Conservation (phyloP, 164 flowering plant genomes). For the Cinnamomum chago region DNA sequence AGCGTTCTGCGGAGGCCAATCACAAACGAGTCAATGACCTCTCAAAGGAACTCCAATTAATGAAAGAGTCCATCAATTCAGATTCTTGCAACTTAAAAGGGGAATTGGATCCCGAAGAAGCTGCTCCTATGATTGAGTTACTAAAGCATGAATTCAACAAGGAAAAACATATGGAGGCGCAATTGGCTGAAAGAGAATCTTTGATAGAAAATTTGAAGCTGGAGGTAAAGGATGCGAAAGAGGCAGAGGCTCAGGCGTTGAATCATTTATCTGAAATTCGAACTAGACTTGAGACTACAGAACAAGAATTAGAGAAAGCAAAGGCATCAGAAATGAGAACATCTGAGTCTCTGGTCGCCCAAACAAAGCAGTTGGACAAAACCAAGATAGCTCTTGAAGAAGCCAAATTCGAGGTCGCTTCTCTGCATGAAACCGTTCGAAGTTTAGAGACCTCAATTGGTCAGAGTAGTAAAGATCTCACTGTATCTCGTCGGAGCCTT, state of each 20-base stretch:
- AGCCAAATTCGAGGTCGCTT: conserved; percentile 39
- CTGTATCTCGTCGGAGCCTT: conserved; percentile 9
- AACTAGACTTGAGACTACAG: conserved; percentile 28
- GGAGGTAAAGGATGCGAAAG: conserved; percentile 25
- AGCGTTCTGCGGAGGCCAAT: conserved; percentile 11
- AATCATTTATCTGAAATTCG: conserved; percentile 22
- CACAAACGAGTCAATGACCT: conserved; percentile 22
- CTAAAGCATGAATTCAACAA: conserved; percentile 25
- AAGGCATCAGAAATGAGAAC: conserved; percentile 41
- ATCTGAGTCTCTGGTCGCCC: conserved; percentile 30
- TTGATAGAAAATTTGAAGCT: conserved; percentile 19
- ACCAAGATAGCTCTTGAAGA: conserved; percentile 53
- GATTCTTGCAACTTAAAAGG: background rate
- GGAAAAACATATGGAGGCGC: conserved; percentile 22
- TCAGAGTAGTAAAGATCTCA: conserved; percentile 2
- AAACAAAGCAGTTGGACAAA: conserved; percentile 58
- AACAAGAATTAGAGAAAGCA: conserved; percentile 35
- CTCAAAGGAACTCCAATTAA: conserved; percentile 24
- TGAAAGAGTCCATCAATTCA: conserved; percentile 25
- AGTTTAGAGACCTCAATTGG: conserved; percentile 12
- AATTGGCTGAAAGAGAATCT: conserved; percentile 21
- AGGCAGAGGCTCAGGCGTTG: conserved; percentile 22
- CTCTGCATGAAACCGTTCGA: conserved; percentile 31
- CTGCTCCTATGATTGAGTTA: conserved; percentile 10
- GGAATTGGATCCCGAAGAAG: conserved; percentile 23